Percentiles rank a stretch among this genome's conserved stretches.
phyloP scores from a whole-genome alignment of 176 grass and related monocot genomes.

The Metroxylon sagu region DNA sequence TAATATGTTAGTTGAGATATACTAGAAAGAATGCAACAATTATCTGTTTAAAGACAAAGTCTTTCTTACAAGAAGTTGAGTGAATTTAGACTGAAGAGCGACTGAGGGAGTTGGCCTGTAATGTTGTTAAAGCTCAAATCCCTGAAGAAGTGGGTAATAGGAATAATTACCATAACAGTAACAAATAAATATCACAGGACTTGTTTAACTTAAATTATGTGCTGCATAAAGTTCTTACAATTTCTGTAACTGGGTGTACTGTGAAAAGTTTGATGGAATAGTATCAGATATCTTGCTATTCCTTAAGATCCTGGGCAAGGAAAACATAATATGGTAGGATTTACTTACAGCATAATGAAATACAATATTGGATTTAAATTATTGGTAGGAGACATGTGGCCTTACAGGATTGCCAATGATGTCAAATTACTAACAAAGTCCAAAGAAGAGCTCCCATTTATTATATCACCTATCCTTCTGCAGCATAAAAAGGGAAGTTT shows the following conservation, averaged over 20 bases:
- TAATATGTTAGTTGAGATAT: not conserved
- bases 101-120: slow-evolving; percentile 46
- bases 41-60: not conserved
- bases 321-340: too few species aligned
- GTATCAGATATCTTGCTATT: slow-evolving; percentile 77
- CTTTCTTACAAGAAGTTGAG: slow-evolving; percentile 41
- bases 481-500: slow-evolving; percentile 17
- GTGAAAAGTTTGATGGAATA: slow-evolving; percentile 50
- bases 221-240: slow-evolving; percentile 21
- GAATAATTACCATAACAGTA: slow-evolving; percentile 1
- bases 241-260: slow-evolving; percentile 22
- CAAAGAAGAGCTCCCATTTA: slow-evolving; percentile 61
- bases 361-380: too few species aligned
- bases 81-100: slow-evolving; percentile 39
- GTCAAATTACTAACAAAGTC: slow-evolving; percentile 62
- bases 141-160: slow-evolving; percentile 20
- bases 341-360: too few species aligned
- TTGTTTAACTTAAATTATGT: too few species aligned
- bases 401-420: slow-evolving; percentile 50
- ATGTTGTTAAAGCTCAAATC: slow-evolving; percentile 96
- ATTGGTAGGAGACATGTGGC: not conserved
- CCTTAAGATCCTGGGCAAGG: slow-evolving; percentile 50
- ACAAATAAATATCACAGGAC: not conserved
- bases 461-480: slow-evolving; percentile 67
- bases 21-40: not conserved